Percentiles rank a stretch among this genome's conserved stretches.
Conservation (phyloP, 352 stramenopile genomes). For the Globisporangium irregulare region DNA sequence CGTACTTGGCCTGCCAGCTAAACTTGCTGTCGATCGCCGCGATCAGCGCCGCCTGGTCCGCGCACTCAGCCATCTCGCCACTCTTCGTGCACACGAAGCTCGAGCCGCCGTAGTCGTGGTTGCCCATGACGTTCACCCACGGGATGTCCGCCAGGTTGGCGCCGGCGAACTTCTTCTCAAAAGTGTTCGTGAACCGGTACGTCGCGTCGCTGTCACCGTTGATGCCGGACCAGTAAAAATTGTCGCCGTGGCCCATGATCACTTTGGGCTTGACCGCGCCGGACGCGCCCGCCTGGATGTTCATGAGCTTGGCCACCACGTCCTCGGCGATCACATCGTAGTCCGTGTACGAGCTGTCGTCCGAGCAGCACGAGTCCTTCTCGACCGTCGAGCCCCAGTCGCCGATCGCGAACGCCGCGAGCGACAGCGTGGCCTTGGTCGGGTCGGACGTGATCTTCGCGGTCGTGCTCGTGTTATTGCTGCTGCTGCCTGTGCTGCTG, state of each 20-base stretch:
- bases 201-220: slow-evolving; percentile 47
- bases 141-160: slow-evolving; percentile 51
- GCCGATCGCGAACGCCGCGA: slow-evolving; percentile 65
- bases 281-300: slow-evolving; percentile 28
- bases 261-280: slow-evolving; percentile 37
- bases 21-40: slow-evolving; percentile 51
- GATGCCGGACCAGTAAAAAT: slow-evolving; percentile 82
- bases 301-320: slow-evolving; percentile 55
- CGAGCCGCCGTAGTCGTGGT: slow-evolving; percentile 82
- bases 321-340: slow-evolving; percentile 74
- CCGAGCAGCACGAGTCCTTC: slow-evolving; percentile 68
- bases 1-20: slow-evolving; percentile 43
- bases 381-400: slow-evolving; percentile 69
- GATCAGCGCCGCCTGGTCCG: slow-evolving; percentile 40
- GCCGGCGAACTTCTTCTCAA: slow-evolving; percentile 71
- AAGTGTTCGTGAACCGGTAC: slow-evolving; percentile 74
- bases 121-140: slow-evolving; percentile 85
- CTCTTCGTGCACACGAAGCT: slow-evolving; percentile 70
- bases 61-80: slow-evolving; percentile 40
- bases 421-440: slow-evolving; percentile 31
- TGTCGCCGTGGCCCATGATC: slow-evolving; percentile 69
- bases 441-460: slow-evolving; percentile 17
- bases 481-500: neutral
- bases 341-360: slow-evolving; percentile 52
- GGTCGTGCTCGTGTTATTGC: neutral